Evolutionary conservation across 2,329 filamentous ascomycete species (phyloP), one percentile per base, ranked within the genome.

Genomic region (Bipolaris bicolor): DNA sequence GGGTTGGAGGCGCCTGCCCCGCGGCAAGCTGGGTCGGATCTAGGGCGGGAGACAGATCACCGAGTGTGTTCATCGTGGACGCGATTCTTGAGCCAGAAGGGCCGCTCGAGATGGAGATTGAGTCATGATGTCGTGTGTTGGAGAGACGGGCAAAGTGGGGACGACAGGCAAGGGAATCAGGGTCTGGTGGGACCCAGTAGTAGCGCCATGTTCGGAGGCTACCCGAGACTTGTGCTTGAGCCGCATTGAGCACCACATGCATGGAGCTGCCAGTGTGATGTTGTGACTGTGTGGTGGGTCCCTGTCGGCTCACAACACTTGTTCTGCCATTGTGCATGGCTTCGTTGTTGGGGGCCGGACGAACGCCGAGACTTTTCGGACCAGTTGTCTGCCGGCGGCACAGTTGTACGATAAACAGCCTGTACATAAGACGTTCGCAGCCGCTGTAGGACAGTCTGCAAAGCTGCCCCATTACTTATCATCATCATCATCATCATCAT

Each of bases 1-100:
- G 74, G 20, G 71, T 71, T 7, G 72, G 71, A 29, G 73, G 72
- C 13, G 68, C 64, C 49, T 69, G 62, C 18, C 66, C 71, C 13
- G 69, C 65, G 43, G 72, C 67, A 20, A 75, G 65, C 48, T 70
- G 60, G 11, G 65, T 65, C 20, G 66, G 66, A 5, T 64, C 67
- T 46, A 70, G 49, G 4, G 65, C 61, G 24, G 73, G 72, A 13
- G 70, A 72, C 9, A 65, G 50, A 13, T 71, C 66, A 49, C 59
- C 64, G 29, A 63, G 41, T 11, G 46, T 40, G 34, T 66, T 65
- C 67, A 69, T 68, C 16, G 41, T 40, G 15, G 37, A 33, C 15
- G 24, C 45, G 26, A 24, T 33, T 26, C 29, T 40, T 20, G 4
- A 16, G 15, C 10, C 9, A 2, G 3, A 40, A 22, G 3, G 40